Conservation (phyloP, 495 filamentous ascomycete species). For the Xylaria flabelliformis region DNA sequence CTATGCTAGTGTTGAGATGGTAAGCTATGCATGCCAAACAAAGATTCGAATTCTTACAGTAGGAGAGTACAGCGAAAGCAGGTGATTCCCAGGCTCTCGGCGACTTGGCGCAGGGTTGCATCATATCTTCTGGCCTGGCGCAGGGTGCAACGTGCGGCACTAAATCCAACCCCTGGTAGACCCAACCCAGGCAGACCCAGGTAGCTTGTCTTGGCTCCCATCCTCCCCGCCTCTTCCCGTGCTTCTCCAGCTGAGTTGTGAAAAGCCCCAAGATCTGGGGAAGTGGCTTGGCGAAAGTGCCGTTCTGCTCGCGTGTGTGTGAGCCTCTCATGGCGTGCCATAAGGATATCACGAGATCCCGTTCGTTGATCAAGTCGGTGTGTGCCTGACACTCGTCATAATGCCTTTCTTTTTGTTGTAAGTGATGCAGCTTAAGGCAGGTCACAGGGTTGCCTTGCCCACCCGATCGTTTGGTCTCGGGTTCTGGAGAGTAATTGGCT, state of each 20-base stretch:
- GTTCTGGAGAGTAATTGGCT: constrained; percentile 17
- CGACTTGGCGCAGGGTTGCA: constrained; percentile 25
- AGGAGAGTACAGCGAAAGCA: neutral
- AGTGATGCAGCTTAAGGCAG: neutral
- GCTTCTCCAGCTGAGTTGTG: constrained; percentile 7
- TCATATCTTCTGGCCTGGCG: neutral
- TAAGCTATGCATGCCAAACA: neutral
- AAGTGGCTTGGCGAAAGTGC: constrained; percentile 6
- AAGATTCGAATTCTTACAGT: neutral
- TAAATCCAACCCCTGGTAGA: constrained; percentile 6
- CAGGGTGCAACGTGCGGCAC: neutral
- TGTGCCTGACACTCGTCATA: constrained; percentile 17
- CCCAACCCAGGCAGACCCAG: constrained; percentile 6
- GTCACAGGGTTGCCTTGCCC: constrained; percentile 21
- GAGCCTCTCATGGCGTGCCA: constrained; percentile 12
- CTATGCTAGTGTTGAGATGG: neutral
- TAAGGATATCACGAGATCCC: constrained; percentile 9
- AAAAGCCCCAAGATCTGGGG: constrained; percentile 18
- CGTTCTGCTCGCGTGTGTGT: constrained; percentile 16
- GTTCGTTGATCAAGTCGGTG: neutral
- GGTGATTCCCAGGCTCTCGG: constrained; percentile 21
- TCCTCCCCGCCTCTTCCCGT: neutral
- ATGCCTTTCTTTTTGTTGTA: neutral
- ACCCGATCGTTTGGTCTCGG: constrained; percentile 11
- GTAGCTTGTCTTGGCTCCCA: constrained; percentile 18